A percentile compares a stretch with the other conserved stretches of the same genome.
Conservation (phyloP, 2,329 filamentous ascomycete genomes). For the Ceratocystis ficicola region DNA sequence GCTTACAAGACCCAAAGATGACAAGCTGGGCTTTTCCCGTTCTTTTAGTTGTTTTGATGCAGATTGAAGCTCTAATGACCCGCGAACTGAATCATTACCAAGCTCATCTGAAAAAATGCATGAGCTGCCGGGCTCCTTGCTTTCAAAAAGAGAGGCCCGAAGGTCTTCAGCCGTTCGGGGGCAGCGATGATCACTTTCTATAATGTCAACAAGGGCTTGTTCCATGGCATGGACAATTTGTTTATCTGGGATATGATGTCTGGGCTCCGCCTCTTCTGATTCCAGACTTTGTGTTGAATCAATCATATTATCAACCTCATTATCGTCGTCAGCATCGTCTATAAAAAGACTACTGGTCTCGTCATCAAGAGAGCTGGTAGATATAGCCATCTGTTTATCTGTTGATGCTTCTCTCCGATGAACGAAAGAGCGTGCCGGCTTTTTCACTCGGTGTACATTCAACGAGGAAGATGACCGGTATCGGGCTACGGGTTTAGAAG, state of each 20-base stretch:
- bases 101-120: constrained; percentile 15
- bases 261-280: constrained; percentile 47
- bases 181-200: constrained; percentile 54
- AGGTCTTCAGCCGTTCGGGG: constrained; percentile 52
- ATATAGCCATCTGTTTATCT: constrained; percentile 7
- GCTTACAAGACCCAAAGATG: constrained; percentile 82
- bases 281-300: constrained; percentile 71
- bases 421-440: constrained; percentile 32
- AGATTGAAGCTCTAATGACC: constrained; percentile 44
- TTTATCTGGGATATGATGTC: constrained; percentile 51
- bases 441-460: constrained; percentile 29
- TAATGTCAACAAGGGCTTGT: constrained; percentile 78
- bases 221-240: constrained; percentile 88
- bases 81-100: constrained; percentile 42
- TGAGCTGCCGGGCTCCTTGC: constrained; percentile 31
- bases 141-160: constrained; percentile 54
- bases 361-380: constrained; percentile 40
- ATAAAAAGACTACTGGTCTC: constrained; percentile 48
- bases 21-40: constrained; percentile 66
- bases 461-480: constrained; percentile 30
- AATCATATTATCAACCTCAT: constrained; percentile 57
- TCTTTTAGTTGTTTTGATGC: constrained; percentile 32
- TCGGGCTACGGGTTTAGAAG: constrained; percentile 9
- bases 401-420: constrained; percentile 29
- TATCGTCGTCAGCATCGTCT: constrained; percentile 68